Evolutionary conservation across 345 rosid genomes (phyloP), one percentile per base, ranked within the genome.

Genomic region (Rhodamnia rubescens): DNA sequence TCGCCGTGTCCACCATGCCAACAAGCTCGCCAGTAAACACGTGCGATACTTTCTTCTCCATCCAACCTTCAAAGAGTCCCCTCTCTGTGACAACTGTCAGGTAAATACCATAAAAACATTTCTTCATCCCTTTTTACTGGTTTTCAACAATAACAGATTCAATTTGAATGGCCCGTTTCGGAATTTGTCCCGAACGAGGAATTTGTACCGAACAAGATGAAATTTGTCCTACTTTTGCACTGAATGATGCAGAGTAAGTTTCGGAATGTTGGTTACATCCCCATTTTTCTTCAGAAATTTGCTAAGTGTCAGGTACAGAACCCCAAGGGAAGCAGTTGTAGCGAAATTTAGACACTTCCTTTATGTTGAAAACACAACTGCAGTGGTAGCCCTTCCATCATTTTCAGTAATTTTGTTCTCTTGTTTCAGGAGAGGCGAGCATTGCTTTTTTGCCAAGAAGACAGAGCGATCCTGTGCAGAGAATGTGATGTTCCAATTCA

Each of bases 51-150:
- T 98, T 58, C 96, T 97, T 83, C 92, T 93, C 86, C 91, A 57
- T 59, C 80, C 85, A 7, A 29, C 85, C 26, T 84, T 84, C 52
- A 95, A 86, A 52, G 85, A 89, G 2, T 85, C 75, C 85, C 95
- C 99, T 85, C 61, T 93, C 82, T 96, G 99, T 57, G 99, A 96
- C 85, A 85, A 95, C 90, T 96, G 99, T 86, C 95, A 91, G 98
- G 98, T 95, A 9, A 83, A 10, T 24, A 36, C 58, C 29, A 27
- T 21, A 53, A 15, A 81, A 50, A 36, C 4, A 27, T 49, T 58
- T 26, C 32, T 55, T 7, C 29, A 6, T 44, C 74, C 52, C 53
- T 50, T n/a, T 13, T 27, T 49, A n/a, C 7, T 44, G 18, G 32
- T 7, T 40, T 54, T 84, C 85, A 36, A 42, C 20, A 24, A 22